Percentiles rank a stretch among this genome's conserved stretches.
These are phyloP conservation scores for Bruguiera gymnorhiza DNA, from an alignment of 345 rosid species.

Conservation along the genomic window DNA sequence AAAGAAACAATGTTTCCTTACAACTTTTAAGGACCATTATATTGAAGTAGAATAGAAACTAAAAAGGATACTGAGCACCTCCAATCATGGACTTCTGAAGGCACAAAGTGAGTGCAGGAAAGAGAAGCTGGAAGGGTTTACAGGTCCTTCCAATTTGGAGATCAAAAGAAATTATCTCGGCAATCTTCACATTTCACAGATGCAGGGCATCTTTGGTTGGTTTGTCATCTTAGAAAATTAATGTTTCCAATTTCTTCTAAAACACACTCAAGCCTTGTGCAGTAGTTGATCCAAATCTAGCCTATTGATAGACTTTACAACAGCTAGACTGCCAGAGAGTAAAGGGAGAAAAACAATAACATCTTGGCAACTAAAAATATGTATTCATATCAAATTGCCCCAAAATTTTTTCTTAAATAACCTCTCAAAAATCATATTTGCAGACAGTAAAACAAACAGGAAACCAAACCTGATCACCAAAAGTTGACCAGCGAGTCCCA, in stretches of 20 bases:
- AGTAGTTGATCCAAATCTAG: background rate
- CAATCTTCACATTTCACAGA: too few relatives aligned
- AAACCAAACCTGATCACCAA: constrained; percentile 78
- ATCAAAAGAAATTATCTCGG: too few relatives aligned
- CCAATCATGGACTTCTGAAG: background rate
- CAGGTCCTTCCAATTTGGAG: too few relatives aligned
- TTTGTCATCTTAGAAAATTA: too few relatives aligned
- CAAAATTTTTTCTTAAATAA: background rate
- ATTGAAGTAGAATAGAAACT: background rate
- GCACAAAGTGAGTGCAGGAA: background rate
- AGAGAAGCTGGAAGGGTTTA: background rate
- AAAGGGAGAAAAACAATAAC: too few relatives aligned
- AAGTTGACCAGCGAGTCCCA: constrained; percentile 76
- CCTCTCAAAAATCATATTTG: too few relatives aligned
- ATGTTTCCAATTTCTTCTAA: too few relatives aligned
- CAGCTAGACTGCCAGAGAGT: too few relatives aligned
- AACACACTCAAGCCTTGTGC: background rate
- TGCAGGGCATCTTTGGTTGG: too few relatives aligned
- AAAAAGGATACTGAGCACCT: background rate
- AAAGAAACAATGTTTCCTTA: background rate
- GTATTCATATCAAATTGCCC: background rate
- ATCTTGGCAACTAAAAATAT: too few relatives aligned
- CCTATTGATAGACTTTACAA: background rate
- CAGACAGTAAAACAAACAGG: constrained; percentile 1
- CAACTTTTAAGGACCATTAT: background rate